Base-by-base conservation (phyloP, 176 grass and related monocot species). In the Alloteropsis semialata region DNA sequence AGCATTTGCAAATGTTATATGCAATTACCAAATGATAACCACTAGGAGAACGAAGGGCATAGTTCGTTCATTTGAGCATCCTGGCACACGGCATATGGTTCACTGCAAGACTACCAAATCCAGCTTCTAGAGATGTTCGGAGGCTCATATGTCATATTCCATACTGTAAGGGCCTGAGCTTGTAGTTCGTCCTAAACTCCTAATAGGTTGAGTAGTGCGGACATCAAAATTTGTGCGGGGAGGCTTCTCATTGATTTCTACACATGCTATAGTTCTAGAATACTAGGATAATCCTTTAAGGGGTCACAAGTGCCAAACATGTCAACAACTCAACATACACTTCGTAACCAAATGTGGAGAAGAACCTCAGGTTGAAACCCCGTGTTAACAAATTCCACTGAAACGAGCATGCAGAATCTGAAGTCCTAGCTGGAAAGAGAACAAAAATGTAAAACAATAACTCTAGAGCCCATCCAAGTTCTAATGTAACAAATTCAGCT, bases 251-350 rank as follows among this genome's bases (percentile, higher is more conserved):
- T 33, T 14, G 17, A 34, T 63, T 45, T 45, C 7, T 39, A 42
- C 32, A 62, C 27, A 83, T 24, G 15, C 48, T 1, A 5, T 53
- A 44, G 66, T 29, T 50, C 6, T 36, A 27, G 37, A 43, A 73
- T 50, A 79, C 39, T 80, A 65, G 10, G 39, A 74, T 51, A 63
- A 79, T 65, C 7, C 38, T 81, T 44, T 73, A 10, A 58, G 19
- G 38, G 30, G 2, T 71, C 53, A 41, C 53, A 12, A 36, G 22
- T 22, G 29, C 25, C 9, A 11, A 72, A 48, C 21, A 39, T 18
- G 17, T 17, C 3, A 3, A 48, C 5, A 36, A 71, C 27, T 85
- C 37, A 15, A 13, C 37, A 30, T 53, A 36, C 57, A 28, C 65
- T 60, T 78, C 39, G 68, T 58, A 61, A 38, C 25, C 28, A 17